Base-by-base conservation (phyloP, 2,329 filamentous ascomycete species). In the Alternaria sp. region DNA sequence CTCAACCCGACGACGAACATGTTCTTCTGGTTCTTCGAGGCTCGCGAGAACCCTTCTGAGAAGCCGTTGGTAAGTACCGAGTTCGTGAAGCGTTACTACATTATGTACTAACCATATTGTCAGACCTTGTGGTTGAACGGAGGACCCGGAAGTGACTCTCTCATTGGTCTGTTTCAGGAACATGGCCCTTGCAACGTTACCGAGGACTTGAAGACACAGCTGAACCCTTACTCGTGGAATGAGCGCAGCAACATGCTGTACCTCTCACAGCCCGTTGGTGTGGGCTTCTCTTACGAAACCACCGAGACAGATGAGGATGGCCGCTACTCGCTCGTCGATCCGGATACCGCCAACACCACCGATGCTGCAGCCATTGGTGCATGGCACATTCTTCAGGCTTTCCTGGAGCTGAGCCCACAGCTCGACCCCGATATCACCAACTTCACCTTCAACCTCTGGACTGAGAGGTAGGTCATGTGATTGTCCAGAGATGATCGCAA, bases 91-190 rank as follows among this genome's bases (percentile, higher is more conserved):
- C 32, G 21, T 3, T 5, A 12, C 6, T 3, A 0, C 6, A 1
- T 40, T 6, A 8, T 7, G 6, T 4, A 19, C 52, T 63, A 28
- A 63, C 15, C n/a, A 44, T 3, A 10, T 49, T 8, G 11, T 3
- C n/a, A 61, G 57, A 86, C 84, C 0, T 60, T 79, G 10, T 87
- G 85, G 85, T 76, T 87, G 55, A 86, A 86, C 60, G 85, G 85
- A 19, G 85, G 84, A 0, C 85, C 85, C 0, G 86, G 87, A 54
- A 61, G 57, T 56, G 61, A 84, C 63, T 85, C 83, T 10, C 78
- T 88, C 72, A 85, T 88, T 62, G 86, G 86, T 1, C 72, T 89
- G 3, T 88, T 88, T 63, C 82, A 87, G 55, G 76, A 74, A 50
- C 67, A 71, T 52, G 71, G 71, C 4, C 71, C 71, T 17, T 73